Base-by-base conservation (phyloP, 192 early-diverging fungal genomes). In the Podila minutissima region DNA sequence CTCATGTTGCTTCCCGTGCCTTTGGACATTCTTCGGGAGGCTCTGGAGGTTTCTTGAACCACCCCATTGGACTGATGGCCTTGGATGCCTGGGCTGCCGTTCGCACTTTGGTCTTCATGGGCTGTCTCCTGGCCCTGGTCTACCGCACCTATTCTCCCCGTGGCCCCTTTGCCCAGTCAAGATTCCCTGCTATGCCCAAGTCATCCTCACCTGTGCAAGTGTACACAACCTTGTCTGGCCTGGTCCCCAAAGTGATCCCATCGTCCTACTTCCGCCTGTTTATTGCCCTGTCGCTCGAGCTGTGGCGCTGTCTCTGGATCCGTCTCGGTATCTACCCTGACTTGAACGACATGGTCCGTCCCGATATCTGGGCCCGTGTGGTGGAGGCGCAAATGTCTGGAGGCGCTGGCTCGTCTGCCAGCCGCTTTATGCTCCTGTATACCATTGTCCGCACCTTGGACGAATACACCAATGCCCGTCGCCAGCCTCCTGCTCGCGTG, bases 271-370 rank as follows among this genome's bases (percentile, higher is more conserved):
- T 81, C 31, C 71, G 77, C 3, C 49, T 81, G 20, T 73, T 73
- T 31, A 64, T 81, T 50, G 77, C 71, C 6, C 46, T 81, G 46
- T 61, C 66, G 3, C 67, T 73, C 20, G 77, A 81, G 33, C 33
- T 81, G 38, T 81, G 77, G 71, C 77, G 77, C 7, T 81, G 77
- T 57, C 77, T 81, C 28, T 73, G 59, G 77, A 81, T 81, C 51
- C 77, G 77, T 53, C 58, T 81, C 22, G 77, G 77, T 11, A 73
- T 81, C 37, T 81, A 81, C 55, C 77, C 77, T 24, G 77, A 81
- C 32, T 71, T 81, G 6, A 81, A 71, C 4, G 77, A 81, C 58
- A 72, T 81, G 77, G 71, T 73, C n/a, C 77, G 77, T 3, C 77
- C 77, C 8, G 77, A 81, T 65, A 81, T 81, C 57, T 81, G 77